A percentile compares a stretch with the other conserved stretches of the same genome.
Conservation (phyloP, 306 rosid genomes). For the Cicer bijugum region DNA sequence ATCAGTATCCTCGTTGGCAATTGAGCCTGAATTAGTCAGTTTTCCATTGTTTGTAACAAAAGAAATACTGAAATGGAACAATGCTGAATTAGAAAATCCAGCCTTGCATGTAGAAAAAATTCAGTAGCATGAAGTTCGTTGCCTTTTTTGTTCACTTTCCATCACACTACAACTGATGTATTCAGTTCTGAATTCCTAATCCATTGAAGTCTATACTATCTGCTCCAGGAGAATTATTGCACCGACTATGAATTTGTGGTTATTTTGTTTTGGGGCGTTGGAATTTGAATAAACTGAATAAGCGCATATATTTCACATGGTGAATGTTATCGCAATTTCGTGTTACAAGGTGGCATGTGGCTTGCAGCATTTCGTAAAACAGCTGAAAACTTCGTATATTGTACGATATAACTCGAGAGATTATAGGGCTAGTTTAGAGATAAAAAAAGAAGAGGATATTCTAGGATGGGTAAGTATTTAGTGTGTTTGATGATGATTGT, state of each 20-base stretch:
- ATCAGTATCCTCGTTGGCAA: slow-evolving; percentile 29
- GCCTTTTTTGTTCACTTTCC: not conserved
- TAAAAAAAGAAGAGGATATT: not conserved
- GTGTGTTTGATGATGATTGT: not conserved
- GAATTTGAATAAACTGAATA: slow-evolving; percentile 20
- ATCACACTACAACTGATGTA: slow-evolving; percentile 4
- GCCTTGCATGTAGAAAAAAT: slow-evolving; percentile 37
- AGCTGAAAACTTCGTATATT: not conserved
- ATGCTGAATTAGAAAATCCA: slow-evolving; percentile 17
- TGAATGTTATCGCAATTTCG: slow-evolving; percentile 1
- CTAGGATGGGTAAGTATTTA: not conserved
- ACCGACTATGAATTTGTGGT: slow-evolving; percentile 22
- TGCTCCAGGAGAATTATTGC: not conserved
- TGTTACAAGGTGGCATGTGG: not conserved
- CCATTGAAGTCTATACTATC: slow-evolving; percentile 6
- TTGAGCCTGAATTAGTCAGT: slow-evolving; percentile 40
- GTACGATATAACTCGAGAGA: not conserved
- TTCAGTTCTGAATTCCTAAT: slow-evolving; percentile 37
- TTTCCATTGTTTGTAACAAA: slow-evolving; percentile 44
- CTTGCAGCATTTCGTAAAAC: slow-evolving; percentile 15
- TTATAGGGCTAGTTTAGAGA: not conserved
- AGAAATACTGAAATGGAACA: slow-evolving; percentile 41
- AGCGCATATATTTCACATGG: not conserved
- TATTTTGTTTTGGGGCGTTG: not conserved
- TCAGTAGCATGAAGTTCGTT: slow-evolving; percentile 13